Evolutionary conservation across 768 basidiomycete species (phyloP).

Genomic region (Rhodotorula toruloides): DNA sequence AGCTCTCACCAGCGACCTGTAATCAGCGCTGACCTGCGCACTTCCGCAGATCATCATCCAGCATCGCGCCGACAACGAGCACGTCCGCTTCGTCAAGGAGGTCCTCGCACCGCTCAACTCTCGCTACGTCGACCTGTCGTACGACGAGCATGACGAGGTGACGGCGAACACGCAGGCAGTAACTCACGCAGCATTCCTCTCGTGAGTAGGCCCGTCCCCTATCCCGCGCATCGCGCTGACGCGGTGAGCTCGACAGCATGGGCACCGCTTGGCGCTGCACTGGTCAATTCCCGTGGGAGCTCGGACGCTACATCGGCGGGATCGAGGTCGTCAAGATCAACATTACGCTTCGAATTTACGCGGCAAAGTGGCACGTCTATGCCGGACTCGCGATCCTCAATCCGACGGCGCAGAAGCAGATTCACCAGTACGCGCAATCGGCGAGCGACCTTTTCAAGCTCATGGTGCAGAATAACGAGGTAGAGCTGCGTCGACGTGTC

Average conservation of each 20-base stretch:
- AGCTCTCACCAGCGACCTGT: background rate
- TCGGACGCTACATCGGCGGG: slow-evolving; percentile 85
- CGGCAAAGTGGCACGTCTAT: slow-evolving; percentile 98
- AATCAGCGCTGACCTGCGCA: background rate
- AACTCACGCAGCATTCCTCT: slow-evolving; percentile 93
- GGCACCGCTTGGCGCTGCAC: slow-evolving; percentile 87
- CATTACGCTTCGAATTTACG: slow-evolving; percentile 89
- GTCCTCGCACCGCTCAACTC: slow-evolving; percentile 74
- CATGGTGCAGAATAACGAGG: slow-evolving; percentile 66
- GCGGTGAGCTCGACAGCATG: too few species aligned
- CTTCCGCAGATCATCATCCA: slow-evolving; percentile 70
- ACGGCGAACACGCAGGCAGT: slow-evolving; percentile 99
- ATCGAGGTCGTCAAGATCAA: slow-evolving; percentile 98
- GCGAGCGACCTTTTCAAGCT: slow-evolving; percentile 89
- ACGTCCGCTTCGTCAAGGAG: slow-evolving; percentile 70
- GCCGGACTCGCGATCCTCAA: slow-evolving; percentile 97
- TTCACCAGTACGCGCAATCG: slow-evolving; percentile 81
- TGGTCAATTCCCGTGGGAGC: slow-evolving; percentile 84
- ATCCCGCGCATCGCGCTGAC: background rate
- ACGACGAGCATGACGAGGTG: slow-evolving; percentile 90
- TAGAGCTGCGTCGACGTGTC: slow-evolving; percentile 63
- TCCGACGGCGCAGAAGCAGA: slow-evolving; percentile 78
- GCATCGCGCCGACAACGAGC: slow-evolving; percentile 71
- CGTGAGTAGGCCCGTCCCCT: slow-evolving; percentile 57
- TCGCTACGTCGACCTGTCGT: slow-evolving; percentile 85